Evolutionary conservation across 306 rosid species (phyloP).

Genomic region (Prunus campanulata): DNA sequence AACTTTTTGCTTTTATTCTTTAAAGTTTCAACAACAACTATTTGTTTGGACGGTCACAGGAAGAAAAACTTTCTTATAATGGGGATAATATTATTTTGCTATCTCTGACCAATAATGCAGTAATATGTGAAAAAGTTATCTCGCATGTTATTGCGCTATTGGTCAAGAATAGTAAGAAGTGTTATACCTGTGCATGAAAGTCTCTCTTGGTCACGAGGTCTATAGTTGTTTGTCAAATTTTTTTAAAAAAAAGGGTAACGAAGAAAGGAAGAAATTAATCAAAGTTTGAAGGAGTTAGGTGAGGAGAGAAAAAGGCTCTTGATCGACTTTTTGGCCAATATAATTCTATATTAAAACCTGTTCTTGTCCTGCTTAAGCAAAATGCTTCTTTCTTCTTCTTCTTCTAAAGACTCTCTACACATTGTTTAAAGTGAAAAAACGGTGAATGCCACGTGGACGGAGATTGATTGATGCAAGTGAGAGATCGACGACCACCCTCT

Average conservation of each 20-base stretch:
- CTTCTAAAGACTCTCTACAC: not conserved
- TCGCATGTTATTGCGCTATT: too few relatives aligned
- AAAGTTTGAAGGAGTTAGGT: constrained; percentile 52
- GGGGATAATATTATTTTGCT: too few relatives aligned
- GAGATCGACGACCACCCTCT: constrained; percentile 1
- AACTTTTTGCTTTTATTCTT: too few relatives aligned
- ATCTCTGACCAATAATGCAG: too few relatives aligned
- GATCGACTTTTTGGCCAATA: constrained; percentile 19
- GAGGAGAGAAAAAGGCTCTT: constrained; percentile 35
- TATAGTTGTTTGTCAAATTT: too few relatives aligned
- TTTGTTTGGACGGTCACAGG: too few relatives aligned
- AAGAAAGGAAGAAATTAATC: constrained; percentile 40
- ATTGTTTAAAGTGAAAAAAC: not conserved
- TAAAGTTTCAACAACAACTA: too few relatives aligned
- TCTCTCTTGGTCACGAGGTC: too few relatives aligned
- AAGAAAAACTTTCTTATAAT: too few relatives aligned
- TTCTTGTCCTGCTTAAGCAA: not conserved
- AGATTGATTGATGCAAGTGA: not conserved
- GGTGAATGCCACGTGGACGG: constrained; percentile 38
- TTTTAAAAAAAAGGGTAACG: not conserved
- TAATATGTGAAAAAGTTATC: too few relatives aligned
- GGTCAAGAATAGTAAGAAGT: too few relatives aligned
- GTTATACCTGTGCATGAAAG: fast-evolving
- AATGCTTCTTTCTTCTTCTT: not conserved
- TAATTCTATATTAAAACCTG: not conserved